Evolutionary conservation across 495 filamentous ascomycete genomes (phyloP).

Genomic region (Hyaloscypha bicolor): DNA sequence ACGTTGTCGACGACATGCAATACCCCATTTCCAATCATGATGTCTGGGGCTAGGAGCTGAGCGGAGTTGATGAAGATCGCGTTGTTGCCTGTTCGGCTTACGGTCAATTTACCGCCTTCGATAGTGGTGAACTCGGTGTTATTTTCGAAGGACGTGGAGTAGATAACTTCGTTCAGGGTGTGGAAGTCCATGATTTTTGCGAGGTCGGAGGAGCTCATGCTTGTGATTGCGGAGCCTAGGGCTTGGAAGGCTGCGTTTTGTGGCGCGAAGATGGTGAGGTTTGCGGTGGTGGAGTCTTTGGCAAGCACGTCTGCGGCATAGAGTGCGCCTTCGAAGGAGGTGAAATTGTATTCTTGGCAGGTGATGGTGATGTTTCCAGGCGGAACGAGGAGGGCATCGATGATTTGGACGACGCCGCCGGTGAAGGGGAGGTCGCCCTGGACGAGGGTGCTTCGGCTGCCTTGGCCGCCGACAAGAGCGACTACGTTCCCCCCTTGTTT

Average conservation of each 20-base stretch:
- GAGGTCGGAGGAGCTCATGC: constrained; percentile 41
- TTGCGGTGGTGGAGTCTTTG: constrained; percentile 33
- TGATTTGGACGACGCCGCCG: constrained; percentile 64
- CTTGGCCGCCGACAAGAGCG: constrained; percentile 33
- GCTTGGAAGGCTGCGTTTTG: constrained; percentile 61
- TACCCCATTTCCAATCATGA: constrained; percentile 67
- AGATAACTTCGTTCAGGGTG: constrained; percentile 60
- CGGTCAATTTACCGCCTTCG: constrained; percentile 48
- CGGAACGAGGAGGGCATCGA: constrained; percentile 57
- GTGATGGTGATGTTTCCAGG: constrained; percentile 55
- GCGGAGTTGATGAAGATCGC: constrained; percentile 47
- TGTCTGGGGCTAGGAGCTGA: constrained; percentile 54
- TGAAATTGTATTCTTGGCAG: constrained; percentile 52
- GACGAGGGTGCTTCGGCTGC: constrained; percentile 23
- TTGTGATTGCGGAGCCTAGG: constrained; percentile 50
- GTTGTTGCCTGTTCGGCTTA: constrained; percentile 46
- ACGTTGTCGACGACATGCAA: constrained; percentile 60
- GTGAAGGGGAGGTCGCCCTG: constrained; percentile 55
- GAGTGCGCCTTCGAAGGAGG: constrained; percentile 56
- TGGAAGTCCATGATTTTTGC: constrained; percentile 43
- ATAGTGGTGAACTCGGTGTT: constrained; percentile 45
- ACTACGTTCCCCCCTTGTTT: constrained; percentile 31
- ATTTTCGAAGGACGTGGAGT: constrained; percentile 45
- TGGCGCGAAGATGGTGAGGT: constrained; percentile 67
- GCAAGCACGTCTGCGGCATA: constrained; percentile 44